These are phyloP conservation scores for Ustilago cynodontis DNA, from an alignment of 1,284 basidiomycete species.

Conservation along the genomic window DNA sequence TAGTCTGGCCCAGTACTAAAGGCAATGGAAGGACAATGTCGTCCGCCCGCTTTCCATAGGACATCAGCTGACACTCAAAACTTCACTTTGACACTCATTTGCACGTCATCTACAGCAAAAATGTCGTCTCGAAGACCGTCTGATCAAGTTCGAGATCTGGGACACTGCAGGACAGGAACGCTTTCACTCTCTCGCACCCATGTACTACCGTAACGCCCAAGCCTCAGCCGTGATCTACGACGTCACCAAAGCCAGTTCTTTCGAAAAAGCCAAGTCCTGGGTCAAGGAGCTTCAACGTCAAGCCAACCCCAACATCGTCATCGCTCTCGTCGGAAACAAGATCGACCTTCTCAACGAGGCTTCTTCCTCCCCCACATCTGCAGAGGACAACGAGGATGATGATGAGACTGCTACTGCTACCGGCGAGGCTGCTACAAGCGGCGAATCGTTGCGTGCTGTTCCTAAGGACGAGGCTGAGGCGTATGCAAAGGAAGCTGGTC, in stretches of 20 bases:
- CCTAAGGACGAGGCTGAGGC: conserved; percentile 87
- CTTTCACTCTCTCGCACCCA: conserved; percentile 91
- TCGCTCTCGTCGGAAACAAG: conserved; percentile 73
- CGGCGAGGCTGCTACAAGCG: conserved; percentile 24
- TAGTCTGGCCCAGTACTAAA: not conserved
- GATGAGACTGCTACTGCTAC: conserved; percentile 72
- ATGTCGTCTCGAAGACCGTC: conserved; percentile 77
- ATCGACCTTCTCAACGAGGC: conserved; percentile 84
- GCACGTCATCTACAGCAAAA: conserved; percentile 54
- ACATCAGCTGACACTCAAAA: not conserved
- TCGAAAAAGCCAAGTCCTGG: conserved; percentile 99
- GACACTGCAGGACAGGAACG: conserved; percentile 95
- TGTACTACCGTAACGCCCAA: conserved; percentile 99
- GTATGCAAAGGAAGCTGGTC: conserved; percentile 90
- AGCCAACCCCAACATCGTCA: conserved; percentile 98
- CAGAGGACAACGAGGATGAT: conserved; percentile 51
- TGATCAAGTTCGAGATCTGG: conserved; percentile 95
- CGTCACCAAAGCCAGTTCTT: conserved; percentile 86
- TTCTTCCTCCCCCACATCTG: conserved; percentile 69
- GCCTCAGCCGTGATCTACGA: conserved; percentile 99
- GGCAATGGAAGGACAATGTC: too few relatives aligned
- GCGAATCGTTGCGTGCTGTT: conserved; percentile 58
- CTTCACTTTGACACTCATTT: not conserved
- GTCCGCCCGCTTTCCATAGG: too few relatives aligned
- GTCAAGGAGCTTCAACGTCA: conserved; percentile 99